Evolutionary conservation across 2,329 filamentous ascomycete species (phyloP), one percentile per base, ranked within the genome.

Genomic region (Aspergillus sp.): DNA sequence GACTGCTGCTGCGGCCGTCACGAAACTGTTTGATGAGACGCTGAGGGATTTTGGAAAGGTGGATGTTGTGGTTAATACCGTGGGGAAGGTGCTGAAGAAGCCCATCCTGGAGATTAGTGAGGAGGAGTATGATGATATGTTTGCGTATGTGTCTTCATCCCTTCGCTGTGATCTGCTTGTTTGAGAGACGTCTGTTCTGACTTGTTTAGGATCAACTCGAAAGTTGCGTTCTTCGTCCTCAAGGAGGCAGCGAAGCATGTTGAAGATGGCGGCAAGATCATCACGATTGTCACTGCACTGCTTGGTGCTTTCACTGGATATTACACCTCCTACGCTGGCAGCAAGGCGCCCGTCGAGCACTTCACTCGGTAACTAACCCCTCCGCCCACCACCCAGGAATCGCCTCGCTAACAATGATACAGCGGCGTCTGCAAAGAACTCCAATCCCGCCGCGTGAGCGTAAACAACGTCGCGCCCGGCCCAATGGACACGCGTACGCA

Each of bases 261-360:
- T 22, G 57, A 68, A 1, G 79, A 82, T 38, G 80, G 77, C n/a
- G 80, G 81, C 59, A 82, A 81, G 71, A 76, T 82, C 62, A 79
- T 82, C 70, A 80, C 77, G 46, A 78, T 81, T 49, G 77, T 81
- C 34, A 82, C 80, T 2, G 75, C 78, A 1, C 72, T 82, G 49
- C 73, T 82, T 5, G 80, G 76, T 11, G 80, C 79, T n/a, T 82
- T 81, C 59, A 82, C 79, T 0, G 76, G 78, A 38, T 74, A 72
- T 63, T 82, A 82, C 63, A 82, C 79, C 0, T 79, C 77, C 0
- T 82, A 83, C 54, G 80, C 80, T 28, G 80, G 79, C 15, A 79
- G 83, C 56, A 88, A 89, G 68, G 85, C 85, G 38, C 83, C 85
- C 3, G 80, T 88, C 43, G 85, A 88, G 71, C 83, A 87, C 72